Percentiles rank a stretch among this genome's conserved stretches.
These are phyloP conservation scores for Zygosaccharomyces bailii DNA, from an alignment of 805 yeast genomes.

Conservation along the genomic window DNA sequence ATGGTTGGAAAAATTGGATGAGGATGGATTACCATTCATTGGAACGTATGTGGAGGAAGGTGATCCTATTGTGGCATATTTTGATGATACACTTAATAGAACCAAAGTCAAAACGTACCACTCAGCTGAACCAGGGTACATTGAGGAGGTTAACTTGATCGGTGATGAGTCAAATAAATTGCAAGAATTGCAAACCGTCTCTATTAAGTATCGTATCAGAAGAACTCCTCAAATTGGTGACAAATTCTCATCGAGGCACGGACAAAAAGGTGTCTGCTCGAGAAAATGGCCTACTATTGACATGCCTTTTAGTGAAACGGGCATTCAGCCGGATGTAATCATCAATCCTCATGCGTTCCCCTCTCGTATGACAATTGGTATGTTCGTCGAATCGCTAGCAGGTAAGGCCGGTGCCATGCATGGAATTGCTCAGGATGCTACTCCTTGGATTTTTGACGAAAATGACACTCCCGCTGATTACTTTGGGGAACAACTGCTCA, in stretches of 20 bases:
- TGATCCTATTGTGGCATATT: constrained; percentile 91
- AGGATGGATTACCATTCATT: constrained; percentile 87
- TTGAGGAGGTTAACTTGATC: constrained; percentile 89
- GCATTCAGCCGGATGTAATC: constrained; percentile 96
- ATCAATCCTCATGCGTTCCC: constrained; percentile 99
- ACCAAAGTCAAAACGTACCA: constrained; percentile 92
- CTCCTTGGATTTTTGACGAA: constrained; percentile 94
- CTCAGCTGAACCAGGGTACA: constrained; percentile 89
- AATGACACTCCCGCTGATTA: constrained; percentile 94
- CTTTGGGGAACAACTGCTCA: constrained; percentile 86
- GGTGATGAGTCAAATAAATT: constrained; percentile 71
- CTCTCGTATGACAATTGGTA: constrained; percentile 99
- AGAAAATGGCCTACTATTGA: constrained; percentile 97
- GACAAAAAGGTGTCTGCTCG: constrained; percentile 98
- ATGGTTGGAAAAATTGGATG: constrained; percentile 86
- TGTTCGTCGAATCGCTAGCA: constrained; percentile 98
- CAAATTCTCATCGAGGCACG: constrained; percentile 95
- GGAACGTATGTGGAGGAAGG: constrained; percentile 91
- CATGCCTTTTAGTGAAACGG: constrained; percentile 95
- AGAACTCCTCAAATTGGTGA: constrained; percentile 96
- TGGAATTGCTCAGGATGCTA: constrained; percentile 94
- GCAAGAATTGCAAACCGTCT: constrained; percentile 75
- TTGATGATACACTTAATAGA: constrained; percentile 84
- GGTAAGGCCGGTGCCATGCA: constrained; percentile 98
- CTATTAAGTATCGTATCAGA: constrained; percentile 86